Conservation (phyloP, 2,329 filamentous ascomycete species). For the Claviceps sp. region DNA sequence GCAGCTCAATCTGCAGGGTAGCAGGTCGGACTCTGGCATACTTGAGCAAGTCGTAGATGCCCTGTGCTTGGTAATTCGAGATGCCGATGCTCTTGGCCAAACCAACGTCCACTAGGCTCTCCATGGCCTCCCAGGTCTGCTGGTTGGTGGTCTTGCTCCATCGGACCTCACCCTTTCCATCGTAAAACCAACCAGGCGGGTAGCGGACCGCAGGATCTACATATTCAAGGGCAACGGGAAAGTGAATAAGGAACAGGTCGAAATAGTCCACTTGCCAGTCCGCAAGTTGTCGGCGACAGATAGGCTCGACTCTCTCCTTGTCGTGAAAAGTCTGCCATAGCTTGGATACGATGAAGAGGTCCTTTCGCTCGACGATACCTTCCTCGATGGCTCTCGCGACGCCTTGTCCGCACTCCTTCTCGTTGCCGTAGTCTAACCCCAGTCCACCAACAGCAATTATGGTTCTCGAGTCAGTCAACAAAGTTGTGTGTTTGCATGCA, state of each 20-base stretch:
- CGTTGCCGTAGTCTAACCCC: constrained; percentile 60
- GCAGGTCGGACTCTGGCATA: constrained; percentile 64
- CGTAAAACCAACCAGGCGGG: constrained; percentile 65
- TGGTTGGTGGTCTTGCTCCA: constrained; percentile 58
- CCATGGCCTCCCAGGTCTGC: constrained; percentile 75
- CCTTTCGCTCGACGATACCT: constrained; percentile 67
- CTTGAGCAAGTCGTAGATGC: constrained; percentile 66
- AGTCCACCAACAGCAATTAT: not conserved
- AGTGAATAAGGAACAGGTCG: constrained; percentile 81
- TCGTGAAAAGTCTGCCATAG: constrained; percentile 91
- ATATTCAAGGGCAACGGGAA: constrained; percentile 76
- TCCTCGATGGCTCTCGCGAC: constrained; percentile 69
- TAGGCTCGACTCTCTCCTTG: constrained; percentile 59
- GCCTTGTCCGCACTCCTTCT: constrained; percentile 64
- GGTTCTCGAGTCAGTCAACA: not conserved
- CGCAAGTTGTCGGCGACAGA: constrained; percentile 61
- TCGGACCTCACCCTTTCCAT: constrained; percentile 46
- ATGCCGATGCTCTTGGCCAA: constrained; percentile 65
- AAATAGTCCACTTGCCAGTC: constrained; percentile 85
- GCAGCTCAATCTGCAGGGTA: constrained; percentile 78
- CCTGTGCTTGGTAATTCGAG: constrained; percentile 68
- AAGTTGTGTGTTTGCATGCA: not conserved
- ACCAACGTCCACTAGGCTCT: constrained; percentile 54
- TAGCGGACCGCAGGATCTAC: constrained; percentile 69
- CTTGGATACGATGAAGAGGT: constrained; percentile 87